Base-by-base conservation (phyloP, 306 rosid genomes). In the Cucurbita argyrosperma region DNA sequence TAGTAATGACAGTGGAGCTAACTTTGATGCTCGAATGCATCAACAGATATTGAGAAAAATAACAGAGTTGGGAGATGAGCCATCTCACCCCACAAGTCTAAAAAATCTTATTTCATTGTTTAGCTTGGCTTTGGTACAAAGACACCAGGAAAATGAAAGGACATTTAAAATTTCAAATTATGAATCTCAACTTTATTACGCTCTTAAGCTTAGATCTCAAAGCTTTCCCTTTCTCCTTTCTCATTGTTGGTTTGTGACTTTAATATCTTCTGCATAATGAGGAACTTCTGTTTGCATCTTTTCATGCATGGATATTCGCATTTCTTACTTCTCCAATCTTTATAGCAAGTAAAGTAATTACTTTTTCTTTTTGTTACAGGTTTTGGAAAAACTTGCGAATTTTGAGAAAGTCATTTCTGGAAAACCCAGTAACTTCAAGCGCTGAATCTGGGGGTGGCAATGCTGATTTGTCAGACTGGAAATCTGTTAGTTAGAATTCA, bases 21-120 rank as follows among this genome's bases (percentile, higher is more conserved):
- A 86, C 82, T 95, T 95, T 79, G 97, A 91, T 83, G 77, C 92
- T 66, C 83, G 90, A 71, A 95, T 95, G 99, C 96, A 97, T 69
- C 79, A 71, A 83, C 90, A 81, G 79, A 91, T 95, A 83, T 92
- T 95, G 56, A 84, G 74, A 80, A 95, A 85, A 79, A 86, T 91
- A 75, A 87, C 77, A 39, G 96, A 95, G 73, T 74, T 88, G 78
- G 96, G 92, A 63, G 90, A 87, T 83, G 75, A 61, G 65, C 92
- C 91, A 55, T 80, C 86, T 7, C 90, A 86, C 80, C 86, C 82
- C 86, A 85, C 49, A 91, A 87, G 77, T 50, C 75, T 70, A 84
- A 15, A 72, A 82, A 83, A 19, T 66, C 30, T 49, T 43, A 45
- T 67, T 6, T 19, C 38, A 45, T 67, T 46, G 72, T 43, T 42